Evolutionary conservation across 495 filamentous ascomycete species (phyloP).

Genomic region (Penicillium cinerascens): DNA sequence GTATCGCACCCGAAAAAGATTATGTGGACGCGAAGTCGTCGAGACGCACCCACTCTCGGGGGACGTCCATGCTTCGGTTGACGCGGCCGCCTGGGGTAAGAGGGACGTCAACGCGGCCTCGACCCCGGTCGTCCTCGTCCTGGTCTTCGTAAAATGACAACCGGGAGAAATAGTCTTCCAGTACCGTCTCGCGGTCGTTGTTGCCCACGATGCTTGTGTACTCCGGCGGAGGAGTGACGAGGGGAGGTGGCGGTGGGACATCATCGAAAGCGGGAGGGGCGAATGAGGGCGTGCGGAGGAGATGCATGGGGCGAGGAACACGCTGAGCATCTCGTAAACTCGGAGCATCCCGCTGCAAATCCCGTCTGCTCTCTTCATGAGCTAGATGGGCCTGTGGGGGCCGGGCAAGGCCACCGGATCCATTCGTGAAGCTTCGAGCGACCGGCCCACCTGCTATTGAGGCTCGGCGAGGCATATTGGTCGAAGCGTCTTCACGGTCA

Average conservation of each 20-base stretch:
- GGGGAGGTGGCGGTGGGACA: conserved; percentile 77
- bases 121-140: conserved; percentile 47
- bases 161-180: conserved; percentile 89
- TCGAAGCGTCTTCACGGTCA: conserved; percentile 21
- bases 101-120: conserved; percentile 58
- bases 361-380: conserved; percentile 37
- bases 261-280: conserved; percentile 90
- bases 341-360: neutral
- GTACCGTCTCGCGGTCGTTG: conserved; percentile 64
- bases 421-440: conserved; percentile 45
- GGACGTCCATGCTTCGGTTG: conserved; percentile 65
- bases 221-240: conserved; percentile 81
- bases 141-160: conserved; percentile 58
- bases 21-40: conserved; percentile 35
- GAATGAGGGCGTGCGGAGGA: conserved; percentile 82
- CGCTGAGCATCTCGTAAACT: neutral
- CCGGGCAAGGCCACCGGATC: conserved; percentile 43
- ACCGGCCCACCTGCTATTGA: conserved; percentile 16
- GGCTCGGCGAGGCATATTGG: conserved; percentile 13
- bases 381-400: conserved; percentile 49
- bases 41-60: conserved; percentile 52
- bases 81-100: conserved; percentile 67
- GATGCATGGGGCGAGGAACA: conserved; percentile 70
- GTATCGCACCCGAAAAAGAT: neutral
- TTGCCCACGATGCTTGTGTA: conserved; percentile 84